Conservation (phyloP, 495 filamentous ascomycete species). For the Aspergillus bridgeri region DNA sequence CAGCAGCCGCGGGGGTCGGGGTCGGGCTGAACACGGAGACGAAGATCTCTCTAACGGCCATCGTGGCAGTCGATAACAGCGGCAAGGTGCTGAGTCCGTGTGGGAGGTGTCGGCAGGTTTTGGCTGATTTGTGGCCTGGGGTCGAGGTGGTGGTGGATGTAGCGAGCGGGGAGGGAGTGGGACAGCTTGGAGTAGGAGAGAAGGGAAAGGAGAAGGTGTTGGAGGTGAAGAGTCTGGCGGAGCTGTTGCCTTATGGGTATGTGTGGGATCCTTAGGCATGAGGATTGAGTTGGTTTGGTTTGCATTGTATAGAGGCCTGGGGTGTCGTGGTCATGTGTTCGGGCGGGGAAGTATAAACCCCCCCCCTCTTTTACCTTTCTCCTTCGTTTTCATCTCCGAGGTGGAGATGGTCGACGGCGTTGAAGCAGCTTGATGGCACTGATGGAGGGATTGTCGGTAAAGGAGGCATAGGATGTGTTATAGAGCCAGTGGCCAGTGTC, state of each 20-base stretch:
- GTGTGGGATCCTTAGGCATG: neutral
- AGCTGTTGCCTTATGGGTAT: neutral
- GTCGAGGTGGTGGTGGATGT: conserved; percentile 22
- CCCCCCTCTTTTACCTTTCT: neutral
- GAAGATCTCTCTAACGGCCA: conserved; percentile 23
- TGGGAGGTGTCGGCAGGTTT: conserved; percentile 29
- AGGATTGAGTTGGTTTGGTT: neutral
- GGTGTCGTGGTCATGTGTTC: neutral
- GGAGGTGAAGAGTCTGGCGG: neutral
- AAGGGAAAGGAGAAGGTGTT: neutral
- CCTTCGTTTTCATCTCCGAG: neutral
- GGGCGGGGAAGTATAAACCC: neutral
- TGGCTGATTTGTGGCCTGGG: conserved; percentile 26
- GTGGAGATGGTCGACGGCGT: neutral
- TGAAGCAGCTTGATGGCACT: too few relatives aligned
- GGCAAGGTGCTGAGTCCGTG: conserved; percentile 26
- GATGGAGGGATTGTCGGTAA: too few relatives aligned
- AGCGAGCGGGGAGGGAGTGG: conserved; percentile 16
- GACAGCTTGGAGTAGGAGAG: too few relatives aligned
- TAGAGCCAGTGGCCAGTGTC: too few relatives aligned
- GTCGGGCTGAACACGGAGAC: neutral
- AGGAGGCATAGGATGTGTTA: too few relatives aligned
- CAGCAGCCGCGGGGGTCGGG: conserved; percentile 20
- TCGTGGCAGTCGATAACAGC: conserved; percentile 22
- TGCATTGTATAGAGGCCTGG: neutral